phyloP scores from a whole-genome alignment of 2,329 filamentous ascomycete genomes.

The Penicillium thymicola region DNA sequence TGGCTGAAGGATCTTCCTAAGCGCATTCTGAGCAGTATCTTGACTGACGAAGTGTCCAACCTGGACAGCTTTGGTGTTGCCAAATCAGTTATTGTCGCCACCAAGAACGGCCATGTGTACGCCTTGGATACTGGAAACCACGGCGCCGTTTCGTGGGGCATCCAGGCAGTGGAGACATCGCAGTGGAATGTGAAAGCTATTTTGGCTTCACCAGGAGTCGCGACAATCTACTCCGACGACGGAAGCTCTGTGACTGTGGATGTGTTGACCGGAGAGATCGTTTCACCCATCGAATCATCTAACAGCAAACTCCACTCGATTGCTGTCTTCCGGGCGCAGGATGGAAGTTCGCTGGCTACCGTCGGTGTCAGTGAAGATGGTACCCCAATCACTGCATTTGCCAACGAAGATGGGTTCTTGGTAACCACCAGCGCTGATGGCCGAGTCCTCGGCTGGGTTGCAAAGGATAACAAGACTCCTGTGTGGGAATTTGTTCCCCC shows the following conservation, averaged over 20 bases:
- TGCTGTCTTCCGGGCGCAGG: constrained; percentile 27
- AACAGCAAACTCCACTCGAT: constrained; percentile 31
- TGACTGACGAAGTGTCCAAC: constrained; percentile 54
- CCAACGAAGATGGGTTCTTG: constrained; percentile 34
- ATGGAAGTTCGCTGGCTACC: constrained; percentile 19
- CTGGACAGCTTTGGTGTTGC: constrained; percentile 74
- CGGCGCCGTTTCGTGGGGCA: constrained; percentile 73
- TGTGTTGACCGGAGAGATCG: constrained; percentile 42
- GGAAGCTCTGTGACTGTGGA: constrained; percentile 59
- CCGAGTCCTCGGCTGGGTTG: constrained; percentile 44
- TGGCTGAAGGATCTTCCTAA: constrained; percentile 68
- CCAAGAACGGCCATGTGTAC: constrained; percentile 72
- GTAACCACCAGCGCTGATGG: constrained; percentile 43
- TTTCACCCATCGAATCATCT: constrained; percentile 30
- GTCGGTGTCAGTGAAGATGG: constrained; percentile 38
- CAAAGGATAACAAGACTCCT: constrained; percentile 39
- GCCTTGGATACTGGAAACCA: constrained; percentile 73
- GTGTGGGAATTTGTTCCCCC: constrained; percentile 73
- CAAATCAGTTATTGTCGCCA: constrained; percentile 78
- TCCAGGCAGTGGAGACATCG: constrained; percentile 59
- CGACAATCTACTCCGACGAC: constrained; percentile 58
- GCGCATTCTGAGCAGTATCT: constrained; percentile 63
- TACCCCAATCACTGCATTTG: constrained; percentile 27
- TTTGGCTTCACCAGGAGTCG: constrained; percentile 57
- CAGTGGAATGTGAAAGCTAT: constrained; percentile 68